Base-by-base conservation (phyloP, 805 yeast genomes). In the Tetrapisispora fleetii region DNA sequence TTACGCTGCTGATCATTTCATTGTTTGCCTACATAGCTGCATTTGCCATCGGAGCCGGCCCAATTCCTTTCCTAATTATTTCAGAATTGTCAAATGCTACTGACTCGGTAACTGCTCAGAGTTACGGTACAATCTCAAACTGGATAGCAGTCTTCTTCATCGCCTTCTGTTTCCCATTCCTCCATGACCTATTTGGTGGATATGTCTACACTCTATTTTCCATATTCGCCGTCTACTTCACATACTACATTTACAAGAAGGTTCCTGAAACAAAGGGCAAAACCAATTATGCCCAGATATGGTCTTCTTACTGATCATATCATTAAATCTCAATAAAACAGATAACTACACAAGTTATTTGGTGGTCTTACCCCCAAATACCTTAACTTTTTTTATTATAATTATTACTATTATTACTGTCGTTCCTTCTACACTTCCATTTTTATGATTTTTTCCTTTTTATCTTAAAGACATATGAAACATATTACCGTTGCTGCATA, bases 1-100 rank as follows among this genome's bases (percentile, higher is more conserved):
- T 85, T 0, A 32, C 67, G 0, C 51, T 82, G 14, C 74, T 90
- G 1, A 80, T 84, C 1, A 45, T 75, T 1, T 80, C 89, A 11
- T 82, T 89, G 0, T 77, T 87, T 47, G 60, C 75, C 1, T 90
- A 88, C 62, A 89, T 91, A 44, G 80, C 84, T 0, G 77, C 88
- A 27, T 93, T 91, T 70, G 98, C 97, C 0, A 69, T 85, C 33
- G 99, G 99, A 0, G 64, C 89, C 52, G 99, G 99, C 0, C 99
- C 99, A 7, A 89, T 93, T 48, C 99, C 99, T 39, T 91, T 93
- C 68, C 68, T 91, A 55, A 67, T 90, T 46, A 82, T 91, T 11
- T 79, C 95, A 7, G 98, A 93, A 62, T 81, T 91, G n/a, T 83
- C 95, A 0, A 95, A 89, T 51, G 69, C 78, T 1, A 68, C 76